Percentiles rank a stretch among this genome's conserved stretches.
Conservation (phyloP, 2,329 filamentous ascomycete species). For the Fusarium tricinctum region DNA sequence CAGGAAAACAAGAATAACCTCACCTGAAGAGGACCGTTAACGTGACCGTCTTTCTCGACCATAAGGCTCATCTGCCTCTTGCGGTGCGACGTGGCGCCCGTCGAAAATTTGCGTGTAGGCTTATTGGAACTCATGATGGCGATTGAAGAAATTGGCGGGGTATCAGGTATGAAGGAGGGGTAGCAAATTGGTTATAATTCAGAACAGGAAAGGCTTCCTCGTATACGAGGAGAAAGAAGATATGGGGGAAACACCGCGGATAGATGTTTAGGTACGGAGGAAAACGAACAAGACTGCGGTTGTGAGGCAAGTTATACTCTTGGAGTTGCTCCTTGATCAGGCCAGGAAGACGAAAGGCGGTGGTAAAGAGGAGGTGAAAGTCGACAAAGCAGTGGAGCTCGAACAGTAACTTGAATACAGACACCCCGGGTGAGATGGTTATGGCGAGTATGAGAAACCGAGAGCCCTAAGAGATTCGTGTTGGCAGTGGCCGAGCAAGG, state of each 20-base stretch:
- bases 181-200: slow-evolving; percentile 13
- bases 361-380: slow-evolving; percentile 45
- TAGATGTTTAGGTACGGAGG: slow-evolving; percentile 27
- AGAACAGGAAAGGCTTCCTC: slow-evolving; percentile 12
- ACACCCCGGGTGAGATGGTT: slow-evolving; percentile 40
- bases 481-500: slow-evolving; percentile 27
- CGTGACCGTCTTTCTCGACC: slow-evolving; percentile 59
- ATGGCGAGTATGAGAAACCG: slow-evolving; percentile 35
- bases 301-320: slow-evolving; percentile 44
- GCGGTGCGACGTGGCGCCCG: slow-evolving; percentile 61
- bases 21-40: slow-evolving; percentile 64
- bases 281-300: slow-evolving; percentile 25
- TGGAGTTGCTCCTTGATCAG: slow-evolving; percentile 40
- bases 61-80: slow-evolving; percentile 63
- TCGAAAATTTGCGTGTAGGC: slow-evolving; percentile 59
- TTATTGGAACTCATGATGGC: slow-evolving; percentile 48
- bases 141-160: slow-evolving; percentile 27
- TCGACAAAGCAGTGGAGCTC: slow-evolving; percentile 49
- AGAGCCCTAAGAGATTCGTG: slow-evolving; percentile 33
- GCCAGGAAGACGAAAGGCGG: slow-evolving; percentile 48
- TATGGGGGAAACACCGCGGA: slow-evolving; percentile 19
- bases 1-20: slow-evolving; percentile 26
- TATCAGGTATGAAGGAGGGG: slow-evolving; percentile 29
- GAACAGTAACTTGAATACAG: slow-evolving; percentile 27
- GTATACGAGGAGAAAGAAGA: slow-evolving; percentile 16